phyloP scores from a whole-genome alignment of 108 stramenopile species.

The Cyclotella baltica region DNA sequence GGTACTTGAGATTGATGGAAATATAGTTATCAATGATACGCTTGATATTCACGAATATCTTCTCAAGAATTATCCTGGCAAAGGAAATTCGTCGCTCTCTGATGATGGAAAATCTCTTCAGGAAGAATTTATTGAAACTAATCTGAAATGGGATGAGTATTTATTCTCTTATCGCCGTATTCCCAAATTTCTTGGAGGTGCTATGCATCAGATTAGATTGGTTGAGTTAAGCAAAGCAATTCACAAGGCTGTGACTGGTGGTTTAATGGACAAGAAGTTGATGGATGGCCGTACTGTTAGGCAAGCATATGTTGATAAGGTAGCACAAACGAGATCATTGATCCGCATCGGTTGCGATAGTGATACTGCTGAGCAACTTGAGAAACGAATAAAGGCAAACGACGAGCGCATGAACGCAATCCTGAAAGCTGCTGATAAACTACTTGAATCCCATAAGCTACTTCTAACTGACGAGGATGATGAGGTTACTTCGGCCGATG shows the following conservation, averaged over 20 bases:
- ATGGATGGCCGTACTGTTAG: slow-evolving; percentile 14
- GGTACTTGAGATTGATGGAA: slow-evolving; percentile 10
- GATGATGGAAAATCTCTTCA: background rate
- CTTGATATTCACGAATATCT: slow-evolving; percentile 16
- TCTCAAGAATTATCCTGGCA: slow-evolving; percentile 12
- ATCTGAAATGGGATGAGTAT: slow-evolving; percentile 13
- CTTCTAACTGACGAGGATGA: slow-evolving; percentile 13
- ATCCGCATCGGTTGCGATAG: slow-evolving; percentile 7
- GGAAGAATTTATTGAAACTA: slow-evolving; percentile 12
- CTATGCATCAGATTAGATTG: slow-evolving; percentile 15
- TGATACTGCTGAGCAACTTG: background rate
- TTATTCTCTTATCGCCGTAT: slow-evolving; percentile 9
- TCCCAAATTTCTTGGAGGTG: slow-evolving; percentile 7
- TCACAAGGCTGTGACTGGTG: background rate
- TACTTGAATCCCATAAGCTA: background rate
- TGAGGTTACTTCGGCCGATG: slow-evolving; percentile 2
- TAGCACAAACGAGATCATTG: slow-evolving; percentile 6
- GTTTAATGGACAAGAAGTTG: slow-evolving; percentile 12
- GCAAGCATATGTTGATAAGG: slow-evolving; percentile 12
- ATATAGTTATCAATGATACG: slow-evolving; percentile 6
- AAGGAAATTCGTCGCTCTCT: slow-evolving; percentile 1
- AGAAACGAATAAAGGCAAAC: background rate
- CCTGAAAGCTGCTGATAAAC: background rate
- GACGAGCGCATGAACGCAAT: background rate
- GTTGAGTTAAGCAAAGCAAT: slow-evolving; percentile 15